Evolutionary conservation across 2,329 filamentous ascomycete genomes (phyloP), one percentile per base, ranked within the genome.

Genomic region (Pestalotiopsis sp.): DNA sequence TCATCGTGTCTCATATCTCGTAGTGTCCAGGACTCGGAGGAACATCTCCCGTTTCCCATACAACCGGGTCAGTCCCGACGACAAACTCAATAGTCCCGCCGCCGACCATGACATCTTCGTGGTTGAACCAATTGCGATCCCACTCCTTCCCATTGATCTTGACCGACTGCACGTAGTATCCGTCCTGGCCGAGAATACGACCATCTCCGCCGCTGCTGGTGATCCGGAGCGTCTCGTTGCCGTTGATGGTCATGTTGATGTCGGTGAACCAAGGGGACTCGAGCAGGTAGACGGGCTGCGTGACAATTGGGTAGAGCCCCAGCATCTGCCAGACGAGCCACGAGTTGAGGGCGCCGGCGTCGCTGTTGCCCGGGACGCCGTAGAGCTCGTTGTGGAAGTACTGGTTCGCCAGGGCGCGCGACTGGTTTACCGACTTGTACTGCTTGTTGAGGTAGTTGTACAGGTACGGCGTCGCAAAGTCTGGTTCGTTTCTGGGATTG

Each of bases 321-420:
- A 86, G 71, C 75, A 87, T 82, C 68, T 85, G 81, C 81, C 83
- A 87, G 0, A 86, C 71, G 3, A 86, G 75, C 85, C 84, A 87
- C 59, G 81, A 83, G 58, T 85, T 83, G 71, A 86, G 74, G 1
- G 84, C 84, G 0, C 84, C 82, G 1, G 80, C 81, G 71, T 84
- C 83, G 9, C 78, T 82, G 66, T 85, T 85, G 0, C 83, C 83
- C 0, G 83, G 83, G 1, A 84, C 80, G 0, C 83, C 83, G 39
- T 79, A 78, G 0, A 75, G 75, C 0, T 71, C 73, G 63, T 80
- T 80, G 68, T 77, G 78, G 72, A 82, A 84, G 70, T 82, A 83
- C 56, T 80, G 74, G 25, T 82, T 80, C 0, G 81, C 80, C 4
- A 83, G 77, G 1, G 76, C 73, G 5, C 79, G 73, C 1, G 75